Evolutionary conservation across 2,329 filamentous ascomycete genomes (phyloP), one percentile per base, ranked within the genome.

Genomic region (Ophiocordyceps unilateralis): DNA sequence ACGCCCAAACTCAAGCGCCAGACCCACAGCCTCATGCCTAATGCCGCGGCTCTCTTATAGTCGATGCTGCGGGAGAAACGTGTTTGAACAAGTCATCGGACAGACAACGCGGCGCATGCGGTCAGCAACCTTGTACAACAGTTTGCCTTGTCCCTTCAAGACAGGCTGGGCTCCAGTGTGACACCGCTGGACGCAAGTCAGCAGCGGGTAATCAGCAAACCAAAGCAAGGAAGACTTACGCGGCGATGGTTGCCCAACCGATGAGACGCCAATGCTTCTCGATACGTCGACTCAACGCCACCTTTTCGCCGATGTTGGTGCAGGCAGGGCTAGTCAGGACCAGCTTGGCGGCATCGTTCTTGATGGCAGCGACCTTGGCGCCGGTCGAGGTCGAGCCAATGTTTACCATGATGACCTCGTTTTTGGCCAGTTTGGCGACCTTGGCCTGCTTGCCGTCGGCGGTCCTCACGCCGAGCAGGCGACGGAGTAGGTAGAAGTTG

Each of bases 361-460:
- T 95, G 60, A 96, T 93, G 56, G 86, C 89, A 46, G 91, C 77
- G 43, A 98, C 86, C 77, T 96, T 98, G 52, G 91, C 91, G 65
- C 91, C 91, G 14, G 89, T 95, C 40, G 91, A 93, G 10, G 89
- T 96, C 32, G 86, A 94, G 48, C 91, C 91, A 60, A 98, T 98
- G 72, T 98, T 98, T 51, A 98, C 91, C 91, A 98, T 96, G 65
- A 98, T 81, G 57, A 96, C 87, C 65, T 98, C 91, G 67, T 94
- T 95, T 79, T 96, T 98, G 45, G 87, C 73, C 51, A 98, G 74
- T 72, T 98, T 98, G 55, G 88, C 87, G 52, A 98, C 91, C 81
- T 98, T 98, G 58, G 89, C 89, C 68, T 96, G 91, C 74, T 98
- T 98, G 61, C 91, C 91, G 54, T 98, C 91, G 49, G 89, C 87